Percentiles rank a stretch among this genome's conserved stretches.
Conservation (phyloP, 768 basidiomycete genomes). For the Boletus rufocinnamomeus region DNA sequence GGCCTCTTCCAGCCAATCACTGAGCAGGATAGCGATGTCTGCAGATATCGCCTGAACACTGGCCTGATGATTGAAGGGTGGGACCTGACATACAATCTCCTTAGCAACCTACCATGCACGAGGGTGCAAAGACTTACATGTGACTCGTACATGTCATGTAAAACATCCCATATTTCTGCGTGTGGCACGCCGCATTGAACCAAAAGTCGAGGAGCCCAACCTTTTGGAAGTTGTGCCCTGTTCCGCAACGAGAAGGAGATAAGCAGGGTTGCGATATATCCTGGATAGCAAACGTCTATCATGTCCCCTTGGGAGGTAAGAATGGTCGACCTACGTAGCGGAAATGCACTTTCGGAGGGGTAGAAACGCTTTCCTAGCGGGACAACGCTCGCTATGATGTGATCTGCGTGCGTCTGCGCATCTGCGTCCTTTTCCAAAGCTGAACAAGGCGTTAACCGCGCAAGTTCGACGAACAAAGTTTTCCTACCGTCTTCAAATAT, state of each 20-base stretch:
- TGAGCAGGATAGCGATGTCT: slow-evolving; percentile 78
- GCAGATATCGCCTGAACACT: slow-evolving; percentile 80
- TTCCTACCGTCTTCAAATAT: slow-evolving; percentile 77
- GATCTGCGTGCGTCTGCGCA: slow-evolving; percentile 55
- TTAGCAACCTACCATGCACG: not conserved
- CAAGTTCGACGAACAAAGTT: not conserved
- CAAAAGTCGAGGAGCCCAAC: slow-evolving; percentile 83
- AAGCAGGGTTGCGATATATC: slow-evolving; percentile 71
- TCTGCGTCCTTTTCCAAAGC: slow-evolving; percentile 61
- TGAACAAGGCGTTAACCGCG: slow-evolving; percentile 26
- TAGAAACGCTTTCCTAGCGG: slow-evolving; percentile 84
- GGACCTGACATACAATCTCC: slow-evolving; percentile 49
- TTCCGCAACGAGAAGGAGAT: slow-evolving; percentile 71
- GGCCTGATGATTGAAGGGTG: slow-evolving; percentile 79
- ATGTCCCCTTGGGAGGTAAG: not conserved
- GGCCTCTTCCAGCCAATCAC: slow-evolving; percentile 80
- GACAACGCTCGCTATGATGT: slow-evolving; percentile 62
- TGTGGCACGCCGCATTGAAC: slow-evolving; percentile 81
- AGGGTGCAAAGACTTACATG: slow-evolving; percentile 54
- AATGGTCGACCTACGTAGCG: slow-evolving; percentile 60
- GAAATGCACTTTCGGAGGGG: slow-evolving; percentile 89
- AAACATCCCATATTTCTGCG: slow-evolving; percentile 80
- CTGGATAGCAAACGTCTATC: slow-evolving; percentile 41
- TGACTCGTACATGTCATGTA: slow-evolving; percentile 86
- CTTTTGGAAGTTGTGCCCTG: slow-evolving; percentile 57